A percentile compares a stretch with the other conserved stretches of the same genome.
Conservation (phyloP, 306 rosid genomes). For the Pterocarpus macrocarpus region DNA sequence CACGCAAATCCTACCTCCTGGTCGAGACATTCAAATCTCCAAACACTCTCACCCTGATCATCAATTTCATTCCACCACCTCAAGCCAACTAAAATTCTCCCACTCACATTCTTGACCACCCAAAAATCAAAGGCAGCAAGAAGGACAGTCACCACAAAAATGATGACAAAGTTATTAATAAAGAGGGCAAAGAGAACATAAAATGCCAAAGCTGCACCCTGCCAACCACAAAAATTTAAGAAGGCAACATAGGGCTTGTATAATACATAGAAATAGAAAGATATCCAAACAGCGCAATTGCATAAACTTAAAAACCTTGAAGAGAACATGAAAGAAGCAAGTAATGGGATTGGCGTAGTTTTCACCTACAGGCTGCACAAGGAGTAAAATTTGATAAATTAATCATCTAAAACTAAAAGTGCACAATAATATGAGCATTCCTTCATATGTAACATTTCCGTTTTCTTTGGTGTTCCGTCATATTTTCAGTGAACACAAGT, state of each 20-base stretch:
- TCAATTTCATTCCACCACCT: slow-evolving; percentile 98
- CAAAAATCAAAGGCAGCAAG: slow-evolving; percentile 91
- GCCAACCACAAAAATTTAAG: slow-evolving; percentile 41
- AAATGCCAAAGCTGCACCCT: slow-evolving; percentile 87
- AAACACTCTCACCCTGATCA: slow-evolving; percentile 88
- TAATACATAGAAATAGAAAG: background rate
- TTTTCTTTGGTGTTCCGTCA: background rate
- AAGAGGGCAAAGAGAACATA: slow-evolving; percentile 80
- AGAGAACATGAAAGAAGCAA: slow-evolving; percentile 84
- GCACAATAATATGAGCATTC: background rate
- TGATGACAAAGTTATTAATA: slow-evolving; percentile 79
- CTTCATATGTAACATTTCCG: background rate
- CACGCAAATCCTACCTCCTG: slow-evolving; percentile 67
- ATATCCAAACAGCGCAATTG: background rate
- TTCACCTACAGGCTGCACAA: slow-evolving; percentile 73
- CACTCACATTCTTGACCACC: slow-evolving; percentile 96
- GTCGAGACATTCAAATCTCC: slow-evolving; percentile 91
- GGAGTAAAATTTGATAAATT: slow-evolving; percentile 18
- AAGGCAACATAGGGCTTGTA: background rate
- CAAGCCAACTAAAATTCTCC: slow-evolving; percentile 87
- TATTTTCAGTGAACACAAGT: background rate
- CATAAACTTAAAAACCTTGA: slow-evolving; percentile 64
- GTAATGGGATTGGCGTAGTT: slow-evolving; percentile 86
- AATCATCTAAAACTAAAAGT: background rate
- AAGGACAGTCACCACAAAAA: slow-evolving; percentile 87